A percentile compares a stretch with the other conserved stretches of the same genome.
Evolutionary conservation across 768 basidiomycete genomes (phyloP).

Genomic region (Leccinum subtestaceum): DNA sequence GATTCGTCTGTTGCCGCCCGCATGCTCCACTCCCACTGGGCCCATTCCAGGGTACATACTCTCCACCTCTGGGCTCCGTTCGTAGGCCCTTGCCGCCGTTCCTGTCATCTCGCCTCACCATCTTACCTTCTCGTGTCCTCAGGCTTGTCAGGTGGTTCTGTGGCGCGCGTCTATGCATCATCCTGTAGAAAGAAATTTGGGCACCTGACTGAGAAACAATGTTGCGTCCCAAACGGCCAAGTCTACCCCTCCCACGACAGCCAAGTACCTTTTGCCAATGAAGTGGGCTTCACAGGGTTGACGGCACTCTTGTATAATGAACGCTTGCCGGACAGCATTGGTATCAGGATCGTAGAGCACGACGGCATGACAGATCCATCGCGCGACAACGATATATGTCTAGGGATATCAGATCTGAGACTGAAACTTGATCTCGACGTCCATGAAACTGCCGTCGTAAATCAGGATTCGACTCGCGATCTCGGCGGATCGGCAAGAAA

Average conservation of each 20-base stretch:
- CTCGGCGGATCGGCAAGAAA: background rate
- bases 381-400: slow-evolving; percentile 70
- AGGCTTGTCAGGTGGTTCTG: too few relatives aligned
- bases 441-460: slow-evolving; percentile 53
- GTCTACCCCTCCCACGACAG: slow-evolving; percentile 45
- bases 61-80: too few relatives aligned
- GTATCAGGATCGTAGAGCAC: slow-evolving; percentile 72
- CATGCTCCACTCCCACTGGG: too few relatives aligned
- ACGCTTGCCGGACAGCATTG: slow-evolving; percentile 55
- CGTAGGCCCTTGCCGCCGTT: too few relatives aligned
- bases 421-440: slow-evolving; percentile 67
- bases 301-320: slow-evolving; percentile 56
- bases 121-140: too few relatives aligned
- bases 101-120: too few relatives aligned
- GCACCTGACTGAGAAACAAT: slow-evolving; percentile 58
- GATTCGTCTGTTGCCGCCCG: too few relatives aligned
- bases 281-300: slow-evolving; percentile 52
- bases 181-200: slow-evolving; percentile 3
- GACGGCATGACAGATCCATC: slow-evolving; percentile 83
- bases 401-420: slow-evolving; percentile 67
- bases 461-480: background rate
- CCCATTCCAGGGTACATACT: too few relatives aligned
- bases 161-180: too few relatives aligned
- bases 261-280: slow-evolving; percentile 65
- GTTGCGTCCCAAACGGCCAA: slow-evolving; percentile 65